Percentiles rank a stretch among this genome's conserved stretches.
Conservation (phyloP, 2,329 filamentous ascomycete species). For the Zymoseptoria brevis region DNA sequence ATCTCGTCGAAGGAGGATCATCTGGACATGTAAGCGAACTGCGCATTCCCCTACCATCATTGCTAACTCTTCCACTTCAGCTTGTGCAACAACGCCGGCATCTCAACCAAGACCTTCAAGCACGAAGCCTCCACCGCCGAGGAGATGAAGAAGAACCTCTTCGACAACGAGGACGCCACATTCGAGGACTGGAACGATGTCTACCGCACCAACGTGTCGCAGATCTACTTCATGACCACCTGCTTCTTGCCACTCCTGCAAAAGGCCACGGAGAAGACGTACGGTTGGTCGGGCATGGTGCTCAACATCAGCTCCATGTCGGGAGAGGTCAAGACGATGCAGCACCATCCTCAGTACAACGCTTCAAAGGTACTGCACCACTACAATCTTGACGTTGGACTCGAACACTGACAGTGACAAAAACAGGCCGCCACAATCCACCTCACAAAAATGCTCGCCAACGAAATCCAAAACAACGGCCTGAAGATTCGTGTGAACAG, state of each 20-base stretch:
- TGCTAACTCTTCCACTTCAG: conserved; percentile 18
- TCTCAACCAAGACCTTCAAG: conserved; percentile 33
- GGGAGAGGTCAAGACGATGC: conserved; percentile 39
- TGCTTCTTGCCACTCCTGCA: conserved; percentile 41
- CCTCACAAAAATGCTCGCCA: conserved; percentile 48
- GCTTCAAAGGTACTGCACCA: conserved; percentile 20
- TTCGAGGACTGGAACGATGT: conserved; percentile 40
- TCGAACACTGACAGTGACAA: not conserved
- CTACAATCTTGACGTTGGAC: not conserved
- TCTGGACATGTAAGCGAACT: conserved; percentile 25
- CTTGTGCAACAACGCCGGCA: conserved; percentile 43
- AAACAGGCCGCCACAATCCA: conserved; percentile 46
- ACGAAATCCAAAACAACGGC: conserved; percentile 44
- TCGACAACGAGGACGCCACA: conserved; percentile 34
- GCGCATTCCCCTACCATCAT: not conserved
- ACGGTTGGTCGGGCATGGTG: conserved; percentile 38
- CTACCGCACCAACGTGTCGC: conserved; percentile 42
- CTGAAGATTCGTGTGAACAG: conserved; percentile 51
- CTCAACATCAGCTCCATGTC: conserved; percentile 42
- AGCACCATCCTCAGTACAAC: conserved; percentile 44
- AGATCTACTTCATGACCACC: conserved; percentile 41
- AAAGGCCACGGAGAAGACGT: conserved; percentile 34
- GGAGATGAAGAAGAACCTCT: conserved; percentile 37
- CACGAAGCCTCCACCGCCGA: conserved; percentile 35
- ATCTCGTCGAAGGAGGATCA: conserved; percentile 38